A percentile compares a stretch with the other conserved stretches of the same genome.
Evolutionary conservation across 2,329 filamentous ascomycete genomes (phyloP).

Genomic region (Biscogniauxia mediterranea): DNA sequence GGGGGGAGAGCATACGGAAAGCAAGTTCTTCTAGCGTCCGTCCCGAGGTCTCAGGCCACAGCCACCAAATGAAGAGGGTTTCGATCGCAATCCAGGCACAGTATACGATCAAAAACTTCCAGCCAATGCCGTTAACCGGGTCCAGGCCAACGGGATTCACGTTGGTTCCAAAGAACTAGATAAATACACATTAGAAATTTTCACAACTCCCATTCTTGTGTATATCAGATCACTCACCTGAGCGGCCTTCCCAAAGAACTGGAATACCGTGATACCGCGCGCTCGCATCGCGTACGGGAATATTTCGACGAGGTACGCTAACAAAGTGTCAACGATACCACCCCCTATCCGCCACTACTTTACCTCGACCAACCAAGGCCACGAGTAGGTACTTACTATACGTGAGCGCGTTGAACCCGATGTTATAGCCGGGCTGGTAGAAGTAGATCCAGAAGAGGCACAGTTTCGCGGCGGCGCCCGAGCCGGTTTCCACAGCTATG

Average conservation of each 20-base stretch:
- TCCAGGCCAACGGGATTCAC: constrained; percentile 35
- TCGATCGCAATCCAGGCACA: constrained; percentile 31
- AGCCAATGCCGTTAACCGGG: constrained; percentile 28
- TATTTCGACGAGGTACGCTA: constrained; percentile 49
- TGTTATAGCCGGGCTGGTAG: constrained; percentile 56
- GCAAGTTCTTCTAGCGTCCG: constrained; percentile 66
- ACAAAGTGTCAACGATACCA: not conserved
- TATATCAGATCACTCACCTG: constrained; percentile 21
- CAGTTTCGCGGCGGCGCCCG: constrained; percentile 35
- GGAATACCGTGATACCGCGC: constrained; percentile 47
- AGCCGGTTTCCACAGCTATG: constrained; percentile 28
- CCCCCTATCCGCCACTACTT: not conserved
- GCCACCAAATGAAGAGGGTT: constrained; percentile 62
- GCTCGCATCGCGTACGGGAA: constrained; percentile 54
- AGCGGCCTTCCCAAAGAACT: constrained; percentile 31
- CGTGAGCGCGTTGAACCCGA: constrained; percentile 60
- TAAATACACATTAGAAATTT: constrained; percentile 8
- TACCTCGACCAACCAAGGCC: not conserved
- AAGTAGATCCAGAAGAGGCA: constrained; percentile 56
- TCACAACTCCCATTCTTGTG: no score
- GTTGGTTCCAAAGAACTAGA: constrained; percentile 44
- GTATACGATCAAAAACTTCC: constrained; percentile 30
- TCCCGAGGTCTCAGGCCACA: constrained; percentile 77
- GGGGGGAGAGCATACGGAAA: constrained; percentile 25
- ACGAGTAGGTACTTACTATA: constrained; percentile 42